phyloP scores from a whole-genome alignment of 176 grass and related monocot genomes.

The Paspalum notatum region DNA sequence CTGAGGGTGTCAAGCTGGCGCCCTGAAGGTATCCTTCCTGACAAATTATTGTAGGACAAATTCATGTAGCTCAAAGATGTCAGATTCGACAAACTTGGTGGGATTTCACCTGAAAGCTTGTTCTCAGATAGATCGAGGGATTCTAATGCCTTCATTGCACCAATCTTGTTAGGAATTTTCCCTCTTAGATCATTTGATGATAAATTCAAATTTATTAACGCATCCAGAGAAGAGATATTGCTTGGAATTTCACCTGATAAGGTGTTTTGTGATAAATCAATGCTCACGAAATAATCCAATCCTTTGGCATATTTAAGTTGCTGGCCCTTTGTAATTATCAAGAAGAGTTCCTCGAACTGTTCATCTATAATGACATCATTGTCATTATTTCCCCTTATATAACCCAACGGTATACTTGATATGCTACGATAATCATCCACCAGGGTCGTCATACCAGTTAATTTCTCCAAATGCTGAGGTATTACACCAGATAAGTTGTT shows the following conservation, averaged over 20 bases:
- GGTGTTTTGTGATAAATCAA: conserved; percentile 42
- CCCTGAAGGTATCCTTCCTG: conserved; percentile 39
- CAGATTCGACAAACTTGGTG: neutral
- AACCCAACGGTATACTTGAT: accelerated
- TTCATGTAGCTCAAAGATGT: neutral
- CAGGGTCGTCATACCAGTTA: conserved; percentile 12
- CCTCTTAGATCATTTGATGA: conserved; percentile 30
- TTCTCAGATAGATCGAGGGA: neutral
- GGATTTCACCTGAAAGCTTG: neutral
- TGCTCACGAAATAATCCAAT: neutral
- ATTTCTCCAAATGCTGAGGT: conserved; percentile 13
- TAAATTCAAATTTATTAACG: conserved; percentile 28
- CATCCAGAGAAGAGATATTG: conserved; percentile 18
- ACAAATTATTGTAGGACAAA: conserved; percentile 39
- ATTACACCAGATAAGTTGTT: neutral
- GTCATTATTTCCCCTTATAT: neutral
- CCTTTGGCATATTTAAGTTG: neutral
- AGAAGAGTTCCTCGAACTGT: neutral
- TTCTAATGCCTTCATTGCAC: neutral
- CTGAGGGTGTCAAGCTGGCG: conserved; percentile 37
- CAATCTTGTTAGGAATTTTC: conserved; percentile 22
- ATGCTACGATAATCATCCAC: neutral
- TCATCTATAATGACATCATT: neutral
- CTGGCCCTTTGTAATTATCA: conserved; percentile 25
- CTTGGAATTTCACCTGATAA: conserved; percentile 32